Percentiles rank a stretch among this genome's conserved stretches.
Evolutionary conservation across 805 yeast genomes (phyloP).

Genomic region (Komagataella pseudopastoris): DNA sequence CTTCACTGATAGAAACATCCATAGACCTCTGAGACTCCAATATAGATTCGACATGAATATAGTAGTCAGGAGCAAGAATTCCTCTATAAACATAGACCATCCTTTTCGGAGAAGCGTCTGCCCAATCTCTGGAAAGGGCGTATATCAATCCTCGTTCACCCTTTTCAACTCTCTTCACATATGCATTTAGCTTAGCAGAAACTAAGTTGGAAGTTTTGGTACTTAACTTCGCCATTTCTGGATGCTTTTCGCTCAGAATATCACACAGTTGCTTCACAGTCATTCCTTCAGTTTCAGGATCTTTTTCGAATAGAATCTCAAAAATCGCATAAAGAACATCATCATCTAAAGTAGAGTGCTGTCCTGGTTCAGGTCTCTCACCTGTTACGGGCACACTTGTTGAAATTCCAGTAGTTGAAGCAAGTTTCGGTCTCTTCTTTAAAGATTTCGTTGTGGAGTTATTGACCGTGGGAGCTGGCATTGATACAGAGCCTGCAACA

Average conservation of each 20-base stretch:
- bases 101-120: constrained; percentile 78
- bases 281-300: constrained; percentile 63
- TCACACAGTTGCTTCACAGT: constrained; percentile 86
- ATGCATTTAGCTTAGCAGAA: constrained; percentile 73
- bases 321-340: constrained; percentile 68
- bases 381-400: constrained; percentile 76
- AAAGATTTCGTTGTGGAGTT: constrained; percentile 5
- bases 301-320: constrained; percentile 55
- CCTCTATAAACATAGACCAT: constrained; percentile 86
- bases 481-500: constrained; percentile 1
- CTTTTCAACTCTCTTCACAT: constrained; percentile 74
- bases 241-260: constrained; percentile 57
- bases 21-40: constrained; percentile 35
- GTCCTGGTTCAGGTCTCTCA: constrained; percentile 57
- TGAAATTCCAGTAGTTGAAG: constrained; percentile 60
- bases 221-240: constrained; percentile 71
- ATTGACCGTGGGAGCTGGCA: constrained; percentile 3
- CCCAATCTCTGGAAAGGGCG: constrained; percentile 80
- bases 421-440: constrained; percentile 14
- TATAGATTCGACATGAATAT: constrained; percentile 53
- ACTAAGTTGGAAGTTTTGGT: constrained; percentile 74
- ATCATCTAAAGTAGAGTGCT: constrained; percentile 55
- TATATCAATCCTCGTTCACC: constrained; percentile 64
- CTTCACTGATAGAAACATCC: constrained; percentile 6
- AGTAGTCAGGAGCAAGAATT: constrained; percentile 59